Base-by-base conservation (phyloP, 331 rosid species). In the Pyrus hybrid region DNA sequence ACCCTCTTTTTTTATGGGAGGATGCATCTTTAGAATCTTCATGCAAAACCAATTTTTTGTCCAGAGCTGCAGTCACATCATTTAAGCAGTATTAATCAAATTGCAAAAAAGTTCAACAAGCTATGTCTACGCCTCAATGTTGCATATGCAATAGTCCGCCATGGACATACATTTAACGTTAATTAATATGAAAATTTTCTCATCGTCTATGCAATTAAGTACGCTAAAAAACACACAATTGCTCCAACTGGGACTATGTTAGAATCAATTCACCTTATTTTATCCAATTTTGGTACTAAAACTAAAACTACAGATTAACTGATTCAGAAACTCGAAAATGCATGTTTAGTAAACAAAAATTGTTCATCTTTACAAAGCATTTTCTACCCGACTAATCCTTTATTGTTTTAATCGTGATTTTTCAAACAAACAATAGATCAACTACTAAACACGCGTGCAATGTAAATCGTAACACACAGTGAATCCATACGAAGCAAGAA, bases 1-100 rank as follows among this genome's bases (percentile, higher is more conserved):
- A 11, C 14, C 78, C 81, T 80, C 84, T 80, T 33, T 79, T 68
- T 16, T 67, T 35, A 73, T 43, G 74, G 13, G 63, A 69, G 51
- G 70, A 65, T 69, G 58, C 37, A 70, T 57, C 75, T 45, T 77
- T 58, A 54, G 75, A 79, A 37, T 85, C 68, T 71, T 62, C 88
- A 81, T 68, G 63, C 60, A 78, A 74, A 68, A 73, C 26, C 72
- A 73, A 45, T 67, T 54, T 61, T 28, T 63, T 28, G 2, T 28
- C 33, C 47, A 45, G 63, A 28, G 66, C 70, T 74, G 70, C 62
- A 74, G 61, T 12, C 32, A 28, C 54, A 28, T 62, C 23, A 45
- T 29, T 13, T 28, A 28, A 62, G 61, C 6, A 12, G 22, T 20
- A 43, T 62, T 45, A 63, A 28, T 26, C 29, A 62, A 63, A 73